These are phyloP conservation scores for Lentinula novae-zelandiae DNA, from an alignment of 1,284 basidiomycete genomes.

Conservation along the genomic window DNA sequence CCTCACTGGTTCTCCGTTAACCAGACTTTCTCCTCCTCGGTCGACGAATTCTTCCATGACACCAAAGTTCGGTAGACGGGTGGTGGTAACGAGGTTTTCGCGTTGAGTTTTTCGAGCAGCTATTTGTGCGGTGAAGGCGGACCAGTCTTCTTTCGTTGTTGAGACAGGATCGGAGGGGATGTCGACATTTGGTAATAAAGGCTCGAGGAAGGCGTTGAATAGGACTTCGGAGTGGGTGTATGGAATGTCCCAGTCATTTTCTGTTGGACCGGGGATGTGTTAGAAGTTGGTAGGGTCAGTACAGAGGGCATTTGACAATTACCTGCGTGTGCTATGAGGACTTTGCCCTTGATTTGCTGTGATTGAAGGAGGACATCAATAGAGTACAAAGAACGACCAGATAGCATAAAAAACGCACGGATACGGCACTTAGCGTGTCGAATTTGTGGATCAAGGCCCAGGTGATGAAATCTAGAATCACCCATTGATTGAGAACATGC, in stretches of 20 bases:
- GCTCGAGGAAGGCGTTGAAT: constrained; percentile 66
- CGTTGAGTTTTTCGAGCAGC: constrained; percentile 34
- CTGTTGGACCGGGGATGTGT: constrained; percentile 16
- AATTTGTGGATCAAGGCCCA: constrained; percentile 60
- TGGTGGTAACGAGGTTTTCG: constrained; percentile 42
- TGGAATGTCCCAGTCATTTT: constrained; percentile 81
- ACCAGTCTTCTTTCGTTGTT: constrained; percentile 36
- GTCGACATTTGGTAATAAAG: constrained; percentile 49
- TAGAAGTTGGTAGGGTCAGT: not conserved
- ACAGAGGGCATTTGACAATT: not conserved
- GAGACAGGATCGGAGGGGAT: constrained; percentile 33
- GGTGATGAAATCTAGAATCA: constrained; percentile 49
- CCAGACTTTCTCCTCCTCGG: constrained; percentile 4
- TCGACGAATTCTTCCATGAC: constrained; percentile 47
- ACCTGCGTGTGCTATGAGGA: constrained; percentile 75
- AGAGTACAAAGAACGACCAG: constrained; percentile 5
- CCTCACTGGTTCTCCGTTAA: not conserved
- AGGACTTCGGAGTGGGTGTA: constrained; percentile 70
- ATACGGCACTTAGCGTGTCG: constrained; percentile 57
- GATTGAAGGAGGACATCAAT: not conserved
- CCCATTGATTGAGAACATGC: constrained; percentile 1
- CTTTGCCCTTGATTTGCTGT: constrained; percentile 59
- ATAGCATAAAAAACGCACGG: constrained; percentile 36
- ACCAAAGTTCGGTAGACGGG: constrained; percentile 54
- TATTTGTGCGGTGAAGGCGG: constrained; percentile 30